Base-by-base conservation (phyloP, 1,284 basidiomycete genomes). In the Malassezia vespertilionis region DNA sequence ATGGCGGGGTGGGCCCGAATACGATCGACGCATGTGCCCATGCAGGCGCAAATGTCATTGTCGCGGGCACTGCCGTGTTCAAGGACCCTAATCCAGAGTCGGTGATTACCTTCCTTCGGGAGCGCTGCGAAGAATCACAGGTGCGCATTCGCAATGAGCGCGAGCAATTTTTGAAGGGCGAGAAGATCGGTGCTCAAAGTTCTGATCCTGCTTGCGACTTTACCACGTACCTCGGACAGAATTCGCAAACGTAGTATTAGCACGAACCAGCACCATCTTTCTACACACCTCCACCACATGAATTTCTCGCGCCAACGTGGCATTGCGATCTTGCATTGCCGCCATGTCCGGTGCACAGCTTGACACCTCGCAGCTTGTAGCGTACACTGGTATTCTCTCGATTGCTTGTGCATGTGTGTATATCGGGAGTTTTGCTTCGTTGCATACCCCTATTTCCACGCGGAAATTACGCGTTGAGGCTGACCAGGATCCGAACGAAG, bases 11-110 rank as follows among this genome's bases (percentile, higher is more conserved):
- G 14, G 84, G 87, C 5, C 85, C 86, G 6, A 84, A 83, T 60
- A 97, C 89, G 9, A 81, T 95, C 52, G 83, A 80, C 63, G 76
- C 78, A 44, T 97, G 93, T 64, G 90, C 91, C 2, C 75, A 87
- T 53, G 91, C 91, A 35, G 63, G 58, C 5, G 54, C 88, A 70
- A 99, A 99, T 69, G 89, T 99, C 55, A 88, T 97, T 56, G 93
- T 99, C 11, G 91, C 93, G 8, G 93, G 93, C 15, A 96, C 89
- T 7, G 90, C 93, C 11, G 84, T 97, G 60, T 97, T 97, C 68
- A 81, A 80, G 37, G 81, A 89, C 14, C 71, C 79, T 15, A 76
- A 82, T 58, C 86, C 93, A 0, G 82, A 83, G 52, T 61, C 68
- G 22, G 67, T 70, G 17, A 69, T 70, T 40, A 42, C 46, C 10